Base-by-base conservation (phyloP, 345 rosid genomes). In the Lepidium sativum region DNA sequence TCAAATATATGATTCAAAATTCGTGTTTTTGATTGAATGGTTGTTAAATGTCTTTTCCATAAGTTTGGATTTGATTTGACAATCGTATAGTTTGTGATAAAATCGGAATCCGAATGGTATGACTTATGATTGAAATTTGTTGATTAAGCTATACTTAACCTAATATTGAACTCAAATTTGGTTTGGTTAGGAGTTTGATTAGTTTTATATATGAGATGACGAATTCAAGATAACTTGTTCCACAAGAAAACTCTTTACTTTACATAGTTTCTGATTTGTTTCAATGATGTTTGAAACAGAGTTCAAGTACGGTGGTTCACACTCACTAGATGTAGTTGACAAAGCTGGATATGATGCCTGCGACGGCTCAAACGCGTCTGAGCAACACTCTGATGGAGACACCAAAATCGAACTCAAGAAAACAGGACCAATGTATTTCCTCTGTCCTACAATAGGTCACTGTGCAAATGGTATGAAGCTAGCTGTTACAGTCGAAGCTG, bases 261-360 rank as follows among this genome's bases (percentile, higher is more conserved):
- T 37, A 49, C 20, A 41, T 41, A 47, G 29, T n/a, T 10, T 20
- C 12, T 20, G 18, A 45, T 20, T 31, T 6, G 13, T 11, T 45
- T 35, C 2, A 18, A 18, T 9, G 27, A 3, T 5, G 7, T 67
- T 8, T 35, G 7, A 60, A 52, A 38, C 52, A 76, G 80, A 47
- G 59, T 71, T 76, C 45, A 42, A 4, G 32, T 76, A 76, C 32
- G 51, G 49, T 9, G 0, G 21, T 16, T 3, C 65, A 5, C 73
- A 76, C 59, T 25, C 70, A 3, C 70, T 77, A 51, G 21, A 72
- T 6, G 80, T 5, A 14, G 71, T 69, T 0, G 4, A 21, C 60
- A 41, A 68, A 64, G 63, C 55, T 25, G 71, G 67, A 1, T 77
- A 77, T 8, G 68, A 63, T 31, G 11, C 14, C 54, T 77, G 80